Evolutionary conservation across 2,329 filamentous ascomycete genomes (phyloP), one percentile per base, ranked within the genome.

Genomic region (Cladophialophora carrionii): DNA sequence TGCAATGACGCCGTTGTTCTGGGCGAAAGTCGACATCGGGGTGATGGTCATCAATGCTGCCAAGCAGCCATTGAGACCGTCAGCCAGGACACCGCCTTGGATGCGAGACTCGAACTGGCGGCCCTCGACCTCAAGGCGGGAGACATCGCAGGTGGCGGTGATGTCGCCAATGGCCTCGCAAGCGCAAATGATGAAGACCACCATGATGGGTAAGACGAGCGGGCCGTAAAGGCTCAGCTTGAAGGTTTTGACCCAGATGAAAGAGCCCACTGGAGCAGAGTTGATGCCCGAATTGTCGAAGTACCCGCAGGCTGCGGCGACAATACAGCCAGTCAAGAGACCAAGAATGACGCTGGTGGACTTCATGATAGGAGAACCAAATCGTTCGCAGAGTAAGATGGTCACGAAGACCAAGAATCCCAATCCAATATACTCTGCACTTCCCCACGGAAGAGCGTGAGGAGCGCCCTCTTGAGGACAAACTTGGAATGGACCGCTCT

Each of bases 211-310:
- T 2, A 90, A 76, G 2, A 90, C 85, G n/a, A 90, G 80, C 0
- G 88, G 87, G 0, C 84, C 85, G 69, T 90, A 89, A 8, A 90
- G 79, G 7, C 79, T 81, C 6, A 90, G 77, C n/a, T 84, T 84
- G 80, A 90, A 90, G 0, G 86, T 90, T 66, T 87, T 81, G 22
- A 89, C 85, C 88, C 88, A 90, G 73, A 90, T 84, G 76, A 90
- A 90, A n/a, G 85, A 87, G 3, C 78, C 86, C 0, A 82, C 84
- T 0, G 87, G 87, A 0, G 88, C 86, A 6, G 81, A 78, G 65
- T 86, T 81, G 70, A 90, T 89, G 46, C 82, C 81, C 5, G 79
- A 78, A 12, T 78, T 76, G 59, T 86, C 85, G 73, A 89, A 90
- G 76, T 90, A 90, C 12, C 87, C 87, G 64, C 83, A 86, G 2